Conservation (phyloP, 441 rosid species). For the Pelargonium citronellum region DNA sequence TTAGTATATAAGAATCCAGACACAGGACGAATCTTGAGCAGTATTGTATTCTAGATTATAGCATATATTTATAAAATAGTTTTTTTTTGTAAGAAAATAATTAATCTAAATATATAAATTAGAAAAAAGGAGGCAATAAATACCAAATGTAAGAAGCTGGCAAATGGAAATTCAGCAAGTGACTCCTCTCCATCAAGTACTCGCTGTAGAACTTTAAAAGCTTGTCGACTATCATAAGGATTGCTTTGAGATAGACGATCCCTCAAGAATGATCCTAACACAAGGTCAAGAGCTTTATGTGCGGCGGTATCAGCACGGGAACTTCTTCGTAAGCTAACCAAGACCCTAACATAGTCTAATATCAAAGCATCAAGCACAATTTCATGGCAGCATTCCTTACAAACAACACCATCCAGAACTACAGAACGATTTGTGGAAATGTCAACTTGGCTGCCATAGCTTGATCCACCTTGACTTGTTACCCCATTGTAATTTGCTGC, state of each 20-base stretch:
- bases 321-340: slow-evolving; percentile 73
- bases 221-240: slow-evolving; percentile 34
- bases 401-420: slow-evolving; percentile 49
- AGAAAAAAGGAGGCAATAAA: slow-evolving; percentile 23
- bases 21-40: too few relatives aligned
- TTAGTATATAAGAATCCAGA: too few relatives aligned
- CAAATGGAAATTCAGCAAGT: slow-evolving; percentile 86
- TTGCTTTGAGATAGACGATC: slow-evolving; percentile 36
- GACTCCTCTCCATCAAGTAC: slow-evolving; percentile 67
- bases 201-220: slow-evolving; percentile 34
- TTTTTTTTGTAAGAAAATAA: too few relatives aligned
- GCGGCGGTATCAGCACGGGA: slow-evolving; percentile 64
- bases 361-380: slow-evolving; percentile 70
- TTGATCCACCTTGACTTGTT: slow-evolving; percentile 50
- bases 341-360: slow-evolving; percentile 79
- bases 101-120: neutral
- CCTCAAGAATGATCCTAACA: slow-evolving; percentile 42
- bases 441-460: slow-evolving; percentile 52
- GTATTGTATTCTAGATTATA: neutral
- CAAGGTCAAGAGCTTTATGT: slow-evolving; percentile 54
- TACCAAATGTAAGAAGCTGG: slow-evolving; percentile 83
- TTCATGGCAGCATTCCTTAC: slow-evolving; percentile 69
- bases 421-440: slow-evolving; percentile 43
- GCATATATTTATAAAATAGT: neutral
- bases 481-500: slow-evolving; percentile 30